These are phyloP conservation scores for Ceriops tagal DNA, from an alignment of 345 rosid species.

Conservation along the genomic window DNA sequence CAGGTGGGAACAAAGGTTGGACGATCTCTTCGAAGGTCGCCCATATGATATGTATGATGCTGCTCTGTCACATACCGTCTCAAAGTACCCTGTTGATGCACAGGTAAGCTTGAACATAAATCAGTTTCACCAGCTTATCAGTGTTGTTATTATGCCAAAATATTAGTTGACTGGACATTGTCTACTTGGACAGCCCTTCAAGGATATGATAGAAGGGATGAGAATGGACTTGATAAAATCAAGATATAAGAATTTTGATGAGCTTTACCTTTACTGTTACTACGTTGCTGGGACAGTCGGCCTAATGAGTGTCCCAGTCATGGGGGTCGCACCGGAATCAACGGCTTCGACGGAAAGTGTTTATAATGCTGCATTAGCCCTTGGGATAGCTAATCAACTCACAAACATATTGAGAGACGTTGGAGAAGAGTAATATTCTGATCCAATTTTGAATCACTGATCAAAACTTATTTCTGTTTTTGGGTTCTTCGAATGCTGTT, in stretches of 20 bases:
- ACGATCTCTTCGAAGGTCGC: conserved; percentile 42
- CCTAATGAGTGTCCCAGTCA: conserved; percentile 52
- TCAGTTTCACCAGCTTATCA: neutral
- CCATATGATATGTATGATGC: conserved; percentile 50
- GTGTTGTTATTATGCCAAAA: neutral
- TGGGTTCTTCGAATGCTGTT: neutral
- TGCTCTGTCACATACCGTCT: conserved; percentile 42
- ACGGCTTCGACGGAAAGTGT: conserved; percentile 50
- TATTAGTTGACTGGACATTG: neutral
- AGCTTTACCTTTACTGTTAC: conserved; percentile 55
- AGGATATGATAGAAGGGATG: conserved; percentile 56
- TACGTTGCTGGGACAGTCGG: conserved; percentile 61
- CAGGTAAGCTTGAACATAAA: conserved; percentile 28
- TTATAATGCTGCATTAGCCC: conserved; percentile 48
- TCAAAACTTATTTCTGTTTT: neutral
- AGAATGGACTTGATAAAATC: conserved; percentile 44
- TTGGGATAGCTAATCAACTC: conserved; percentile 55
- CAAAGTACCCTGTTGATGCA: conserved; percentile 46
- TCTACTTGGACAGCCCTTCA: conserved; percentile 39
- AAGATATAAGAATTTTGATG: conserved; percentile 42
- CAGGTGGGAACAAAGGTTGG: conserved; percentile 43
- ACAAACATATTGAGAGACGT: conserved; percentile 57
- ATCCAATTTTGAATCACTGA: neutral
- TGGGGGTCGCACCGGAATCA: conserved; percentile 51
- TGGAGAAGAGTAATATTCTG: conserved; percentile 49